These are phyloP conservation scores for Arthroderma uncinatum DNA, from an alignment of 2,329 filamentous ascomycete genomes.

Conservation along the genomic window DNA sequence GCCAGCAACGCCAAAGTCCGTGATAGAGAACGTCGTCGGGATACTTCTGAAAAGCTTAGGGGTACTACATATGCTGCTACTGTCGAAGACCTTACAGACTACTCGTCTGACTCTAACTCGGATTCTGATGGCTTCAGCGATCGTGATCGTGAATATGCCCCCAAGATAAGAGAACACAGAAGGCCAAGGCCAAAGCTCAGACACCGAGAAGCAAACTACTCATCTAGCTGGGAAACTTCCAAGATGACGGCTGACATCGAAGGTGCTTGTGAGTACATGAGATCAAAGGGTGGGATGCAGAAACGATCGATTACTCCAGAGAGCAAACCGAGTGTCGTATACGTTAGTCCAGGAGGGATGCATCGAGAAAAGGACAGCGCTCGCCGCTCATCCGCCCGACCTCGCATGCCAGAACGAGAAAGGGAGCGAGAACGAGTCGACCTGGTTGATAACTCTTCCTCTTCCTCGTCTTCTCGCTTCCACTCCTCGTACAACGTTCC, in stretches of 20 bases:
- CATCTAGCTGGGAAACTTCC: conserved; percentile 14
- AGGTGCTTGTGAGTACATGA: conserved; percentile 30
- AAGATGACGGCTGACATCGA: background rate
- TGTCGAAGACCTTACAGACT: conserved; percentile 26
- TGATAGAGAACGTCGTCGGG: conserved; percentile 34
- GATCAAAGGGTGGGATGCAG: conserved; percentile 21
- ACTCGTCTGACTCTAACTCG: conserved; percentile 16
- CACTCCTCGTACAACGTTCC: conserved; percentile 25
- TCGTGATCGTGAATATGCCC: background rate
- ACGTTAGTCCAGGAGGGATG: conserved; percentile 24
- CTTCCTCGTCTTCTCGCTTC: conserved; percentile 18
- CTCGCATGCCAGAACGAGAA: conserved; percentile 20
- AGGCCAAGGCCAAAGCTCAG: conserved; percentile 14
- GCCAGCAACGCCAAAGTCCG: conserved; percentile 30
- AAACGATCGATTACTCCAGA: conserved; percentile 17
- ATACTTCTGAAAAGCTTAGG: conserved; percentile 31
- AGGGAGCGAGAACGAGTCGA: conserved; percentile 20
- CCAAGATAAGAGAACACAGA: background rate
- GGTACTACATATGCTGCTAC: conserved; percentile 13
- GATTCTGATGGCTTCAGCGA: conserved; percentile 15
- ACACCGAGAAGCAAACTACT: conserved; percentile 21
- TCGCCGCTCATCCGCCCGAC: conserved; percentile 25
- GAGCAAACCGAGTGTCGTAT: conserved; percentile 21
- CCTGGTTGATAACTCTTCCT: conserved; percentile 26
- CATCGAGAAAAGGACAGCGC: conserved; percentile 8